Conservation (phyloP, 1,284 basidiomycete genomes). For the Ceratorhiza oryzae-sativae region DNA sequence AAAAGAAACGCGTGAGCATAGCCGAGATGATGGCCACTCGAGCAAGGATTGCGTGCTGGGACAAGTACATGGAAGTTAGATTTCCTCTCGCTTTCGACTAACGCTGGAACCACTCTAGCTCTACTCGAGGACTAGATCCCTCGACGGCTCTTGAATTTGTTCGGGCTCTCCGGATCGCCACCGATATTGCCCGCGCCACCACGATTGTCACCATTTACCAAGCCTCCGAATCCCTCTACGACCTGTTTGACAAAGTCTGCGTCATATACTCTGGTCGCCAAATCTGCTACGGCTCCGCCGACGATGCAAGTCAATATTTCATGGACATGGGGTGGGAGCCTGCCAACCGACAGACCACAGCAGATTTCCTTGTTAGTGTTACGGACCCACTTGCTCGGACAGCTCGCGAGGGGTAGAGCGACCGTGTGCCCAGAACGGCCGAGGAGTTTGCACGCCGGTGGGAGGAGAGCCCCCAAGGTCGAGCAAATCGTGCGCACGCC, state of each 20-base stretch:
- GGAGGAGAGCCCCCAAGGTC: conserved; percentile 53
- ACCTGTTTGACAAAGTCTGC: conserved; percentile 56
- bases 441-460: conserved; percentile 66
- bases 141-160: conserved; percentile 49
- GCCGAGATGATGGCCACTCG: conserved; percentile 66
- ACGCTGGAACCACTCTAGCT: conserved; percentile 48
- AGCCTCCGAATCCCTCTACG: conserved; percentile 49
- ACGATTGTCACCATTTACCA: conserved; percentile 55
- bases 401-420: conserved; percentile 58
- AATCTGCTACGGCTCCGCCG: conserved; percentile 57
- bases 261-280: conserved; percentile 59
- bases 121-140: conserved; percentile 42
- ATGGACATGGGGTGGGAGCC: conserved; percentile 71
- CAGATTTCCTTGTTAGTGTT: conserved; percentile 67
- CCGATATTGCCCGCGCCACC: conserved; percentile 50
- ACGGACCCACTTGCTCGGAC: conserved; percentile 67
- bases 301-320: conserved; percentile 56
- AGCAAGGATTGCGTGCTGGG: conserved; percentile 70
- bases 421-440: conserved; percentile 63
- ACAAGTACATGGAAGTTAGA: conserved; percentile 51
- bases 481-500: conserved; percentile 57
- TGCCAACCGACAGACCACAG: conserved; percentile 75
- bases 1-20: conserved; percentile 71
- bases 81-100: not conserved
- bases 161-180: conserved; percentile 54